Evolutionary conservation across 2,329 filamentous ascomycete species (phyloP).

Genomic region (Paramyrothecium roridum): DNA sequence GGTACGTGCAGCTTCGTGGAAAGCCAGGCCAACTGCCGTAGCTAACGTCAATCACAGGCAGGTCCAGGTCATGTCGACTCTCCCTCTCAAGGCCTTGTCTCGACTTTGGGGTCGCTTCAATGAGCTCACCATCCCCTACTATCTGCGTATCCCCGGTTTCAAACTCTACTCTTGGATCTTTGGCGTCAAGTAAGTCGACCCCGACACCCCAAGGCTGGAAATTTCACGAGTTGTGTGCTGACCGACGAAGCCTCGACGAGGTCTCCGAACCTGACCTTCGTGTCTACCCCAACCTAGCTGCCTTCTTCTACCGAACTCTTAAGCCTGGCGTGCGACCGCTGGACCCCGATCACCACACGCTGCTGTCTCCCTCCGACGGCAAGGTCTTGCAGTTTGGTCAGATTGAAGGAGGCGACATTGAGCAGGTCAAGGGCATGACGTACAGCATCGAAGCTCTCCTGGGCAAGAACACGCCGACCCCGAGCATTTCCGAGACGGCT

Average conservation of each 20-base stretch:
- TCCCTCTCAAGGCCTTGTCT: constrained; percentile 87
- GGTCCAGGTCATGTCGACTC: constrained; percentile 88
- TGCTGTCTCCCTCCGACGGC: constrained; percentile 88
- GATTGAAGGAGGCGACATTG: constrained; percentile 90
- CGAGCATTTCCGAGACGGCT: constrained; percentile 45
- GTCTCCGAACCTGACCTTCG: constrained; percentile 85
- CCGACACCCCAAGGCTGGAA: background rate
- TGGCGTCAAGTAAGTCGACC: constrained; percentile 65
- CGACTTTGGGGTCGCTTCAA: constrained; percentile 90
- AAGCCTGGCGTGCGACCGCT: constrained; percentile 86
- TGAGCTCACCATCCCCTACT: constrained; percentile 83
- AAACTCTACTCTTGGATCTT: constrained; percentile 89
- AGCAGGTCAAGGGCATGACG: constrained; percentile 98
- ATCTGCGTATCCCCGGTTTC: constrained; percentile 83
- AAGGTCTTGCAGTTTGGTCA: constrained; percentile 87
- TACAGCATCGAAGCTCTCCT: constrained; percentile 93
- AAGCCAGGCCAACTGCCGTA: background rate
- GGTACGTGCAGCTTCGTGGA: constrained; percentile 43
- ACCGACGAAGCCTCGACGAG: constrained; percentile 68
- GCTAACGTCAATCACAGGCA: constrained; percentile 50
- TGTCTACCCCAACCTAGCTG: constrained; percentile 85
- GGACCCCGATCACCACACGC: constrained; percentile 73
- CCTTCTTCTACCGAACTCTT: constrained; percentile 94
- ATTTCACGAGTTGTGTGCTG: constrained; percentile 6
- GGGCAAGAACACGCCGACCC: constrained; percentile 59